These are phyloP conservation scores for Cryptococcus sp. DNA, from an alignment of 1,284 basidiomycete species.

Conservation along the genomic window DNA sequence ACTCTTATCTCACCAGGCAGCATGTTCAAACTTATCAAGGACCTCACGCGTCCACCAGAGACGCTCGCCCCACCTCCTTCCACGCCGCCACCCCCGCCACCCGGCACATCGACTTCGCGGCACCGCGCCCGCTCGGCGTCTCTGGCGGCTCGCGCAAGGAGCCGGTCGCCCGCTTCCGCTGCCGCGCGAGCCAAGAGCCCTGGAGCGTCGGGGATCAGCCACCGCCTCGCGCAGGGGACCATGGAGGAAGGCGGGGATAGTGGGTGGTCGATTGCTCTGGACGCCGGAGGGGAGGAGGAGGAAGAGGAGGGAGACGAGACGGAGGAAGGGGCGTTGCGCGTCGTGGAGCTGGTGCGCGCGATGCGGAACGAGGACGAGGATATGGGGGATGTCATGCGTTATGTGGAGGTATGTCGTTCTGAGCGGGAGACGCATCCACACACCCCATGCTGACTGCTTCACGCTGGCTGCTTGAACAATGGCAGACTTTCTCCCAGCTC, in stretches of 20 bases:
- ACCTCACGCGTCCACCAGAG: slow-evolving; percentile 42
- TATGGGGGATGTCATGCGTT: slow-evolving; percentile 29
- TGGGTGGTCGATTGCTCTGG: slow-evolving; percentile 14
- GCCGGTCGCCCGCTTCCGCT: slow-evolving; percentile 3
- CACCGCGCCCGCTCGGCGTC: slow-evolving; percentile 7
- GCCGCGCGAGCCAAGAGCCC: slow-evolving; percentile 10
- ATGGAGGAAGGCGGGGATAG: slow-evolving; percentile 12
- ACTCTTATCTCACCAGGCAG: background rate
- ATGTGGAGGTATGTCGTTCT: slow-evolving; percentile 35
- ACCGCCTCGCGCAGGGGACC: background rate
- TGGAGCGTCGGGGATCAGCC: slow-evolving; percentile 3
- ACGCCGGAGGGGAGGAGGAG: slow-evolving; percentile 5
- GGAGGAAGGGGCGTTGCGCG: slow-evolving; percentile 28
- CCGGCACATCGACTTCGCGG: slow-evolving; percentile 3
- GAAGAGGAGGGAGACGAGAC: slow-evolving; percentile 30
- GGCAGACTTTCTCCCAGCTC: slow-evolving; percentile 41
- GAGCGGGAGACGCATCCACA: background rate
- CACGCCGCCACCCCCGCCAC: slow-evolving; percentile 1
- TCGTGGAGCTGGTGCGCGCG: slow-evolving; percentile 27
- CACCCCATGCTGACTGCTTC: background rate
- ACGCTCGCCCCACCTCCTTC: slow-evolving; percentile 23
- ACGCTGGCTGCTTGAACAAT: background rate
- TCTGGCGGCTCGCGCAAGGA: slow-evolving; percentile 3
- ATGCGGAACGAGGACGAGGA: slow-evolving; percentile 21
- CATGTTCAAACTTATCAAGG: slow-evolving; percentile 49